Percentiles rank a stretch among this genome's conserved stretches.
These are phyloP conservation scores for Pythium coloratum DNA, from an alignment of 352 stramenopile species.

Conservation along the genomic window DNA sequence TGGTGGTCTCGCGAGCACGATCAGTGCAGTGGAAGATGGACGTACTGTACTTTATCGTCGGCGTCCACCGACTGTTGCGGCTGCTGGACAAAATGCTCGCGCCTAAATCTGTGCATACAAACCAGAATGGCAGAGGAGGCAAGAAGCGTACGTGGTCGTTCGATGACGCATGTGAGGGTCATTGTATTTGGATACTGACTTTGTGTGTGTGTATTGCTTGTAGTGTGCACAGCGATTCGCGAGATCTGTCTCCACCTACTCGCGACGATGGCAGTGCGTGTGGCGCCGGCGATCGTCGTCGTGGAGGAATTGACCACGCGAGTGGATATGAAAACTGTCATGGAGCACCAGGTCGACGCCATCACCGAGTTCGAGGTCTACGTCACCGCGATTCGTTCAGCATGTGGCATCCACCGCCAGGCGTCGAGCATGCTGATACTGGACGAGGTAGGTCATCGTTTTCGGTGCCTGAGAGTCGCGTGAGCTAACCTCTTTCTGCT, in stretches of 20 bases:
- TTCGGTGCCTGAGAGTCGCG: background rate
- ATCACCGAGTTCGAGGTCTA: conserved; percentile 55
- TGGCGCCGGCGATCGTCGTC: conserved; percentile 36
- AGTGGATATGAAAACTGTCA: background rate
- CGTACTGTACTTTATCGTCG: conserved; percentile 65
- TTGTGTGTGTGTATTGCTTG: background rate
- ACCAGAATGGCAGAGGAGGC: conserved; percentile 26
- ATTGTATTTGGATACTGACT: background rate
- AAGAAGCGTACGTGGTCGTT: conserved; percentile 36
- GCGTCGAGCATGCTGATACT: conserved; percentile 27
- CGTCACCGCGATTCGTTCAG: conserved; percentile 38
- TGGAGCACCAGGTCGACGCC: conserved; percentile 32
- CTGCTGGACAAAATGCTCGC: conserved; percentile 57
- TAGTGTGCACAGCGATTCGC: conserved; percentile 51
- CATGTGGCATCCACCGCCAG: conserved; percentile 3
- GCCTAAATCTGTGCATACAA: conserved; percentile 15
- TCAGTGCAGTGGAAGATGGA: conserved; percentile 72
- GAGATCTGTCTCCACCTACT: conserved; percentile 53
- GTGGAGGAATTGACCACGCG: conserved; percentile 29
- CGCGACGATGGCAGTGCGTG: conserved; percentile 44
- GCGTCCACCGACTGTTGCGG: conserved; percentile 47
- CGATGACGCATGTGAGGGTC: too few relatives aligned
- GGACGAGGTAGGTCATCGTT: conserved; percentile 35
- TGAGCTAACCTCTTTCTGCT: background rate
- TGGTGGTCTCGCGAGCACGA: conserved; percentile 47